A percentile compares a stretch with the other conserved stretches of the same genome.
Conservation (phyloP, 371 early-diverging fungal genomes). For the Thermomucor indicae-seudaticae region DNA sequence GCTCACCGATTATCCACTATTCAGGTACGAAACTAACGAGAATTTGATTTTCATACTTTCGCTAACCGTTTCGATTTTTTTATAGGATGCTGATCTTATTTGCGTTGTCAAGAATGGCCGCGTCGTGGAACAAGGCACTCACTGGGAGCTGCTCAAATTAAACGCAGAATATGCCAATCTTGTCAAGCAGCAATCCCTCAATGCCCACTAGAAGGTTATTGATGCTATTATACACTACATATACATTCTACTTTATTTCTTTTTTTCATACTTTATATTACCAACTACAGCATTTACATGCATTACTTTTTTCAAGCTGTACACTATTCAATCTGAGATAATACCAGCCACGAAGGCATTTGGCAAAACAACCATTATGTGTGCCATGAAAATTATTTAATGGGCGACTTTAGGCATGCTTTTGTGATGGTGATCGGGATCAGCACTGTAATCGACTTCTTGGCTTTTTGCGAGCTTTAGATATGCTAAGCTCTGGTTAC, state of each 20-base stretch:
- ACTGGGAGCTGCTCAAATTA: conserved; percentile 60
- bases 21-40: too few relatives aligned
- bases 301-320: background rate
- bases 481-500: too few relatives aligned
- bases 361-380: too few relatives aligned
- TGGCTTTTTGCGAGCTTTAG: too few relatives aligned
- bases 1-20: conserved; percentile 66
- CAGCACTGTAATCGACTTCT: too few relatives aligned
- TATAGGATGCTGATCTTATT: conserved; percentile 74
- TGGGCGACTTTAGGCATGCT: too few relatives aligned
- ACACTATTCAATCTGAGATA: background rate
- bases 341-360: too few relatives aligned
- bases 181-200: conserved; percentile 34
- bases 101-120: conserved; percentile 69
- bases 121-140: conserved; percentile 79
- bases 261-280: background rate
- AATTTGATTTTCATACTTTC: too few relatives aligned
- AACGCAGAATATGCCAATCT: conserved; percentile 26
- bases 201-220: conserved; percentile 5
- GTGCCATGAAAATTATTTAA: too few relatives aligned
- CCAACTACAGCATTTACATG: background rate
- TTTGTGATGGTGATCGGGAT: too few relatives aligned
- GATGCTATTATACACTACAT: background rate
- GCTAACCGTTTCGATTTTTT: too few relatives aligned
- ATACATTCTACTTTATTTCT: background rate